These are phyloP conservation scores for Scheffersomyces stambukii DNA, from an alignment of 1,139 yeast species.

Conservation along the genomic window DNA sequence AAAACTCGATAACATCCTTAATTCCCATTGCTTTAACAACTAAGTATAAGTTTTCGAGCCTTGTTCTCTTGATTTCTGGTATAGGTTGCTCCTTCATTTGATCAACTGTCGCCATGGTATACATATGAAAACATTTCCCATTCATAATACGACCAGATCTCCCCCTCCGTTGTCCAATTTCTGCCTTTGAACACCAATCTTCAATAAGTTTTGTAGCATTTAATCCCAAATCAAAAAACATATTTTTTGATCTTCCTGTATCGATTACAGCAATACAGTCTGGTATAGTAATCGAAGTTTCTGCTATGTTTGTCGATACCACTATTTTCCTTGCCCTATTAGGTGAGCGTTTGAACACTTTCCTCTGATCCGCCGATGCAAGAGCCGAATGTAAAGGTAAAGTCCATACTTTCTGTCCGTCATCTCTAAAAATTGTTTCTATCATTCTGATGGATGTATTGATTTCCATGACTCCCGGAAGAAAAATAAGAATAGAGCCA, in stretches of 20 bases:
- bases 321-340: constrained; percentile 65
- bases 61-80: constrained; percentile 84
- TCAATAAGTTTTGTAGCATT: constrained; percentile 74
- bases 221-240: constrained; percentile 61
- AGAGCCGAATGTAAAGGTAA: constrained; percentile 88
- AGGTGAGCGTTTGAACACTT: constrained; percentile 59
- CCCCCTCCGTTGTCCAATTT: constrained; percentile 90
- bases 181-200: constrained; percentile 87
- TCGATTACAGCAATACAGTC: constrained; percentile 93
- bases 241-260: constrained; percentile 77
- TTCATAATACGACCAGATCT: constrained; percentile 95
- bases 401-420: constrained; percentile 34
- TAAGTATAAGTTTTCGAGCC: constrained; percentile 76
- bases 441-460: constrained; percentile 38
- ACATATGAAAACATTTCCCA: constrained; percentile 81
- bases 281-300: constrained; percentile 86
- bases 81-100: constrained; percentile 68
- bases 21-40: constrained; percentile 89
- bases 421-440: constrained; percentile 18
- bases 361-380: constrained; percentile 74
- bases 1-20: constrained; percentile 61
- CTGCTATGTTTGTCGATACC: constrained; percentile 88
- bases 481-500: constrained; percentile 79
- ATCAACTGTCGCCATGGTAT: constrained; percentile 56
- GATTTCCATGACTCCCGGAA: constrained; percentile 92